These are phyloP conservation scores for Monosporozyma unispora DNA, from an alignment of 805 yeast genomes.

Conservation along the genomic window DNA sequence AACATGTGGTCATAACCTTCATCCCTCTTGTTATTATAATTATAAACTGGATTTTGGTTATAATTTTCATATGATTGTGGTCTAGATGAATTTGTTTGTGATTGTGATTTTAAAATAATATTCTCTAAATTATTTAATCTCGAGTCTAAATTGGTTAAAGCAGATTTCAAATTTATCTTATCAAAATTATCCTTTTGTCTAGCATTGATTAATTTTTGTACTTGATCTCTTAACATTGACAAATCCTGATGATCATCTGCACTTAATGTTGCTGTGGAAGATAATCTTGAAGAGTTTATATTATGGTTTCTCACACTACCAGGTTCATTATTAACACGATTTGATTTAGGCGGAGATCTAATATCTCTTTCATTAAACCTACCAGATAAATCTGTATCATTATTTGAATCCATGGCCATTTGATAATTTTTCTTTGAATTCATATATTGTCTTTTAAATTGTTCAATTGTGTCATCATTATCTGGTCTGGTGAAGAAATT, in stretches of 20 bases:
- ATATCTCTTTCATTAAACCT: background rate
- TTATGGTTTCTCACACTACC: background rate
- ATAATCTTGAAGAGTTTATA: background rate
- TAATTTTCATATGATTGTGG: background rate
- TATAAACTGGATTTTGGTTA: background rate
- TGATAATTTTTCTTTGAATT: slow-evolving; percentile 20
- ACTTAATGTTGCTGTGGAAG: background rate
- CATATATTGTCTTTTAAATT: slow-evolving; percentile 22
- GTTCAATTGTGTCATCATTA: slow-evolving; percentile 25
- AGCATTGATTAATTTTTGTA: background rate
- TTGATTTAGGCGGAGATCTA: slow-evolving; percentile 1
- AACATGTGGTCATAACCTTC: slow-evolving; percentile 5
- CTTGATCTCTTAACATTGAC: background rate
- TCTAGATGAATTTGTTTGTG: background rate
- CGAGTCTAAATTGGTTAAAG: background rate
- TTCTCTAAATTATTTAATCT: background rate
- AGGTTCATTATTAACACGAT: background rate
- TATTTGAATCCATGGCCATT: background rate
- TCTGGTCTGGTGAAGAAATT: slow-evolving; percentile 19
- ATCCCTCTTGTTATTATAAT: background rate
- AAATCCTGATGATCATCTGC: background rate
- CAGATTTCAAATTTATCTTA: background rate
- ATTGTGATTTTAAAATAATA: background rate
- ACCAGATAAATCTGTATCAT: background rate
- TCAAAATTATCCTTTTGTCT: background rate